phyloP scores from a whole-genome alignment of 2,329 filamentous ascomycete species.

The Cladophialophora immunda region DNA sequence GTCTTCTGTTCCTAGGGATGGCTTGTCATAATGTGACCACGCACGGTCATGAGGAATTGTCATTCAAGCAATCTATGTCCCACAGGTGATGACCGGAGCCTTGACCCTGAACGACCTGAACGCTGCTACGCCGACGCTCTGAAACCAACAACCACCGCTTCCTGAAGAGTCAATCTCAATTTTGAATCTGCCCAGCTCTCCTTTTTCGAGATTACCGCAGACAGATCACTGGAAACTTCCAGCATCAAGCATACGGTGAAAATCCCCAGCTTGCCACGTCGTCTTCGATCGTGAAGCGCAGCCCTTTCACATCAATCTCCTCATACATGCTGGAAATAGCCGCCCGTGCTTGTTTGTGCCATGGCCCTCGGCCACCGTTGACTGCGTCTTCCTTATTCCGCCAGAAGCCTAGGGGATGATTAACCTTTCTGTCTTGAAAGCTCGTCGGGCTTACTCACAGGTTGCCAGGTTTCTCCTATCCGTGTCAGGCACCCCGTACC shows the following conservation, averaged over 20 bases:
- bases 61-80: constrained; percentile 5
- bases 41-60: neutral
- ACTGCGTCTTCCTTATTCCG: constrained; percentile 67
- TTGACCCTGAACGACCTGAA: neutral
- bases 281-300: constrained; percentile 72
- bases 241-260: constrained; percentile 26
- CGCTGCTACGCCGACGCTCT: neutral
- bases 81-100: neutral
- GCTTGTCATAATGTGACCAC: neutral
- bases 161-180: neutral
- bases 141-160: neutral
- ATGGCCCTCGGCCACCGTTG: constrained; percentile 65
- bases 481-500: constrained; percentile 80
- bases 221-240: neutral
- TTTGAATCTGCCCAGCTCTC: neutral
- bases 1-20: neutral
- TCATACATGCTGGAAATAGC: constrained; percentile 61
- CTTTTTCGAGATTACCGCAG: neutral
- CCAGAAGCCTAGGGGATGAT: constrained; percentile 66
- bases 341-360: constrained; percentile 62
- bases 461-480: constrained; percentile 83
- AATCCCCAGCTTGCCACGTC: constrained; percentile 66
- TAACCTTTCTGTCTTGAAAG: constrained; percentile 3
- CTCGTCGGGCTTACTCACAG: constrained; percentile 57
- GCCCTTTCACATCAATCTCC: constrained; percentile 73